Percentiles rank a stretch among this genome's conserved stretches.
These are phyloP conservation scores for Talaromyces verruculosus DNA, from an alignment of 2,329 filamentous ascomycete species.

Conservation along the genomic window DNA sequence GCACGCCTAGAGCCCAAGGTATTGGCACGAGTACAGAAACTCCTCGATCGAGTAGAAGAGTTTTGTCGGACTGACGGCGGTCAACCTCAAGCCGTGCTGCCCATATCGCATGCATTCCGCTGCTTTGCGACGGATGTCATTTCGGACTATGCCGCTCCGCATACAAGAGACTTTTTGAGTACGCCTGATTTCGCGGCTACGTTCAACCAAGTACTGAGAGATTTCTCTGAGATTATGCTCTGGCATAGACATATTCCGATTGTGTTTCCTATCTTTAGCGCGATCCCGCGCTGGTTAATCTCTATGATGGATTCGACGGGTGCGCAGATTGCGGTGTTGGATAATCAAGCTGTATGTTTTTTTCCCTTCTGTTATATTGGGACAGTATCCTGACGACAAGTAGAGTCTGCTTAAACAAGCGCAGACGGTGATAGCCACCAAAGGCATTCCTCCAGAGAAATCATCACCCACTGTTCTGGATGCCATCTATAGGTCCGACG, in stretches of 20 bases:
- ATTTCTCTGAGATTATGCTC: constrained; percentile 23
- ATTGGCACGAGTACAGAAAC: constrained; percentile 27
- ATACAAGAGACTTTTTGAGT: constrained; percentile 20
- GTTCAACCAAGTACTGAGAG: constrained; percentile 20
- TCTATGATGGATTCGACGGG: constrained; percentile 19
- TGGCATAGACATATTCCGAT: constrained; percentile 22
- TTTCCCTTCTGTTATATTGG: too few relatives aligned
- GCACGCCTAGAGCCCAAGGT: constrained; percentile 38
- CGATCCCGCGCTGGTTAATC: constrained; percentile 20
- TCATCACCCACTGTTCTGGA: constrained; percentile 20
- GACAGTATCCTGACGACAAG: neutral
- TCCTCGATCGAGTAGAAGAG: constrained; percentile 22
- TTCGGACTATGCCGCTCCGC: constrained; percentile 22
- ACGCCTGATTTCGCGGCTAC: constrained; percentile 20
- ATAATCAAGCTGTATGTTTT: constrained; percentile 20
- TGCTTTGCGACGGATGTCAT: constrained; percentile 22
- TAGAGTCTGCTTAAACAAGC: constrained; percentile 20
- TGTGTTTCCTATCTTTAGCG: constrained; percentile 19
- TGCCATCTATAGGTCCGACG: constrained; percentile 20
- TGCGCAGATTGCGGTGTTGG: constrained; percentile 21
- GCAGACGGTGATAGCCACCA: constrained; percentile 19
- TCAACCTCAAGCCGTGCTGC: neutral
- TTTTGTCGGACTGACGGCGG: neutral
- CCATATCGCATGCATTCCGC: constrained; percentile 22
- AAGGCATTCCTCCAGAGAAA: constrained; percentile 18